Conservation (phyloP, 2,329 filamentous ascomycete genomes). For the Aspergillus felis region DNA sequence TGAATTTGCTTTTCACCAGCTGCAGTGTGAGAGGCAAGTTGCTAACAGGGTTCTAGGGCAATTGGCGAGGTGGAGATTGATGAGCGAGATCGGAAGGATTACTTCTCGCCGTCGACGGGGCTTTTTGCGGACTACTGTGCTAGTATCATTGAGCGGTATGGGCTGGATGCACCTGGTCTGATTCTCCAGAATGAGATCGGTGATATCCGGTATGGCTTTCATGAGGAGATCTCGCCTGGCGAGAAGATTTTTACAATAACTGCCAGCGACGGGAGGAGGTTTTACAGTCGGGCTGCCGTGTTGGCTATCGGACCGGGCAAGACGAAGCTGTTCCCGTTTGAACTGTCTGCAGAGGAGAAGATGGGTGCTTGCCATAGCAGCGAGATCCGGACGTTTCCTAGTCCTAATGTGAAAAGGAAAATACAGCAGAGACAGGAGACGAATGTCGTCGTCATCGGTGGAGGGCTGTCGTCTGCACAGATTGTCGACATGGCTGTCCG, state of each 20-base stretch:
- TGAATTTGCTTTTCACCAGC: background rate
- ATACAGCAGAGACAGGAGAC: slow-evolving; percentile 52
- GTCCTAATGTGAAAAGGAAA: slow-evolving; percentile 49
- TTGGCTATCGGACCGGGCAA: slow-evolving; percentile 69
- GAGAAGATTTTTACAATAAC: slow-evolving; percentile 62
- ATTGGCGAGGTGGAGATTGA: slow-evolving; percentile 53
- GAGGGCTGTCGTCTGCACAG: slow-evolving; percentile 73
- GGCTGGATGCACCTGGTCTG: slow-evolving; percentile 48
- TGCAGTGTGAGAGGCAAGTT: slow-evolving; percentile 5
- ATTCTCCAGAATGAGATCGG: slow-evolving; percentile 59
- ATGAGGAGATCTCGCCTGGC: slow-evolving; percentile 39
- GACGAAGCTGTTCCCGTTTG: slow-evolving; percentile 47
- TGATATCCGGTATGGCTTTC: slow-evolving; percentile 58
- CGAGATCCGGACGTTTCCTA: slow-evolving; percentile 58
- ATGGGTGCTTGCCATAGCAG: slow-evolving; percentile 61
- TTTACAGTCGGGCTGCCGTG: slow-evolving; percentile 61
- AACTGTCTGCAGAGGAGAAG: slow-evolving; percentile 38
- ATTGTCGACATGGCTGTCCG: slow-evolving; percentile 64
- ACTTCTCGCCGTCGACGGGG: slow-evolving; percentile 60
- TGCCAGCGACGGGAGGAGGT: slow-evolving; percentile 49
- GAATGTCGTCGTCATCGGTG: slow-evolving; percentile 67
- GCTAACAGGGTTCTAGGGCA: slow-evolving; percentile 13
- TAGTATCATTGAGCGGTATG: slow-evolving; percentile 56
- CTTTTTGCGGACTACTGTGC: slow-evolving; percentile 62
- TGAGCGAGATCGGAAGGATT: slow-evolving; percentile 65